Base-by-base conservation (phyloP, 371 early-diverging fungal species). In the Apophysomyces variabilis region DNA sequence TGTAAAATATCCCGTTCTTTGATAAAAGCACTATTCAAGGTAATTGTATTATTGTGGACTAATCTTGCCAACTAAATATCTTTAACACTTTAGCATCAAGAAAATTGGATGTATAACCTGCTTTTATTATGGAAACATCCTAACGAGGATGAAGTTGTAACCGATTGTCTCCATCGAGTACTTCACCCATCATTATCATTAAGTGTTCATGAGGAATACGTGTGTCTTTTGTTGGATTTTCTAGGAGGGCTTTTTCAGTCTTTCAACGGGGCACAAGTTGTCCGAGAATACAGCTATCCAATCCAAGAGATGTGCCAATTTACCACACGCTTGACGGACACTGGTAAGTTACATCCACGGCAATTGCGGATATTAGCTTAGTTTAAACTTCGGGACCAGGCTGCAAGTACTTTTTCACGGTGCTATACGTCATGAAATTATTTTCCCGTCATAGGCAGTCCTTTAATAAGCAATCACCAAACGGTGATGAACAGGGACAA, bases 101-200 rank as follows among this genome's bases (percentile, higher is more conserved):
- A 68, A 4, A 57, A 66, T 14, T 76, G 76, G 73, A 66, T 50
- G 43, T 68, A 68, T 18, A 68, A 66, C 43, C 36, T 73, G 12
- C 35, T 68, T n/a, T 47, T 66, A 5, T 46, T 74, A 18, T 74
- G 66, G 62, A 66, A 67, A 13, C 72, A 74, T 46, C 77, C 77
- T 0, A 56, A 58, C 11, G 66, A 71, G 37, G 61, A 64, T 37
- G 57, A 39, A 12, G 45, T 70, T 6, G 41, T 74, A 12, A 41
- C 38, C 6, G 16, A 57, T 4, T 60, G 66, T n/a, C 61, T 79
- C 5, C 21, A 60, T 4, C 54, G 62, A 11, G 62, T 57, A 8
- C 64, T 79, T 6, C 66, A 70, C 47, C 76, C 76, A 1, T 35
- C 36, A 7, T 37, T 44, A 6, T 65, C 66, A 1, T 60, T 66